Conservation (phyloP, 208 protist species). For the Leishmania amazonensis region DNA sequence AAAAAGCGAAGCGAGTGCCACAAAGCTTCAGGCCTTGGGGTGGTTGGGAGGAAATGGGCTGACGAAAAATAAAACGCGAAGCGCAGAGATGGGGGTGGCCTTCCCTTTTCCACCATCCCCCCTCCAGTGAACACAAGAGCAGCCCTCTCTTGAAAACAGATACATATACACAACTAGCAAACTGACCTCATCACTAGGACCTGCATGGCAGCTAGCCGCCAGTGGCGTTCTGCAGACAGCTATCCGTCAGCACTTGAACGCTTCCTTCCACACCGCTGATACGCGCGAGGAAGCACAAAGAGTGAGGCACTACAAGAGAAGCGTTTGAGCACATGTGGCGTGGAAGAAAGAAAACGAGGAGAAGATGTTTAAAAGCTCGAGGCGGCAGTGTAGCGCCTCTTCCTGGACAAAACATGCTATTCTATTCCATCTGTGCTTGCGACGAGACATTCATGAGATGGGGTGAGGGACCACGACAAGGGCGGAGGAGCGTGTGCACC, state of each 20-base stretch:
- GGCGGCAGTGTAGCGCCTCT: neutral
- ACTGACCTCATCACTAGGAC: neutral
- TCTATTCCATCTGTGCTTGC: neutral
- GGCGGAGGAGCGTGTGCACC: neutral
- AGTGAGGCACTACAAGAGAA: neutral
- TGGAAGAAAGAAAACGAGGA: neutral
- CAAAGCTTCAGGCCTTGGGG: neutral
- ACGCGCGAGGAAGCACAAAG: neutral
- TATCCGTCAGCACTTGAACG: neutral
- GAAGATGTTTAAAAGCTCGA: neutral
- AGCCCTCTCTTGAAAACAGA: neutral
- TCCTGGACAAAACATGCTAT: neutral
- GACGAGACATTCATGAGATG: neutral
- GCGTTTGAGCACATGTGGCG: neutral
- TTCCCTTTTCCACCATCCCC: neutral
- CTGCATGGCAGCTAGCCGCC: neutral
- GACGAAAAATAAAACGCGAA: neutral
- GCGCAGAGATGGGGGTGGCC: neutral
- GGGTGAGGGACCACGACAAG: neutral
- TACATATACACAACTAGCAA: conserved; percentile 5
- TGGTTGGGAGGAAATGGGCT: neutral
- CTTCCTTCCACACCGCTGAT: neutral
- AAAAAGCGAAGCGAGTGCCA: neutral
- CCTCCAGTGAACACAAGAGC: neutral
- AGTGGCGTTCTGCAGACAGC: neutral